Conservation (phyloP, 208 protist species). For the Zelonia costaricensis region DNA sequence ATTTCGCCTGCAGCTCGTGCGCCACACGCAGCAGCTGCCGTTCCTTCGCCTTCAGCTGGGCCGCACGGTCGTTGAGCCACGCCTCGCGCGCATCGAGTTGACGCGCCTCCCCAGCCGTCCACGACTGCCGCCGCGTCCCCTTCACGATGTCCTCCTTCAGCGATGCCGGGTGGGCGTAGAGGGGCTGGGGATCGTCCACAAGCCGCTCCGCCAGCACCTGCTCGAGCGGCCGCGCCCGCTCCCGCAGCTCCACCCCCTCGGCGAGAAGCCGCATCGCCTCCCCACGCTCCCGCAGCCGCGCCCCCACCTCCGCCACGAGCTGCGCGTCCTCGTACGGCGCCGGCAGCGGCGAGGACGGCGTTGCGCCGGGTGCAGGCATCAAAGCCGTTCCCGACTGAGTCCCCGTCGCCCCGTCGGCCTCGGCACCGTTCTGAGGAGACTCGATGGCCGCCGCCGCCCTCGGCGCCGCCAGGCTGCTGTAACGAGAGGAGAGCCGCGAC, state of each 20-base stretch:
- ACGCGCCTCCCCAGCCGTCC: background rate
- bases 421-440: background rate
- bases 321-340: background rate
- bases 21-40: slow-evolving; percentile 35
- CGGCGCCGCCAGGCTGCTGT: background rate
- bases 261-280: slow-evolving; percentile 21
- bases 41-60: slow-evolving; percentile 41
- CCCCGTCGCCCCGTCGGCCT: background rate
- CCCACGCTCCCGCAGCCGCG: slow-evolving; percentile 9
- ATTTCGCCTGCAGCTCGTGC: slow-evolving; percentile 37
- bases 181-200: background rate
- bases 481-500: background rate
- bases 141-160: background rate
- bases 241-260: slow-evolving; percentile 19
- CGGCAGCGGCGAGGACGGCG: background rate
- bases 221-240: slow-evolving; percentile 19
- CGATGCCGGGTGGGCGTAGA: background rate
- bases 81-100: slow-evolving; percentile 21
- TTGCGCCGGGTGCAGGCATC: too few species aligned
- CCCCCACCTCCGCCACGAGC: slow-evolving; percentile 11
- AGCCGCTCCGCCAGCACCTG: slow-evolving; percentile 10
- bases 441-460: background rate
- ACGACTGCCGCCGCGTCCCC: background rate
- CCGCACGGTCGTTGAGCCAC: slow-evolving; percentile 18
- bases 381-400: background rate